Base-by-base conservation (phyloP, 1,284 basidiomycete genomes). In the Ustilago loliicola region DNA sequence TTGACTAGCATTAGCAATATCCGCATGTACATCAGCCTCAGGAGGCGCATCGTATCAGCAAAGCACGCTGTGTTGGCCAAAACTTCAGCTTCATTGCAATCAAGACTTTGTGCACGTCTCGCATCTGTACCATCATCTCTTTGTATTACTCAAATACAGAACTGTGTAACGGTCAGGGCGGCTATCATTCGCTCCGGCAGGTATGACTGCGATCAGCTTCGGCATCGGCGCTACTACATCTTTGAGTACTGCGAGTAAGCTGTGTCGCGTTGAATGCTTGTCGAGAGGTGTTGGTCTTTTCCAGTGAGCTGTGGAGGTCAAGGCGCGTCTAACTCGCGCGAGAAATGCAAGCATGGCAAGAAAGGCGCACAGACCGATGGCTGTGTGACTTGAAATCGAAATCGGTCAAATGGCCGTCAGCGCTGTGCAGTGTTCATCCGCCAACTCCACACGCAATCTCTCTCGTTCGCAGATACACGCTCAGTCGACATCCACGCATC, bases 331-430 rank as follows among this genome's bases (percentile, higher is more conserved):
- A 29, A 68, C 60, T 62, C 66, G 66, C 27, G 66, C 66, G 66
- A 68, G 66, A 68, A 62, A 56, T 42, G 25, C 5, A 21, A 23
- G n/a, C 21, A 21, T 45, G 53, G 59, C 42, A 19, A 30, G 51
- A 25, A 55, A n/a, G 40, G 57, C 71, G 71, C 71, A 73, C 71
- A 73, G 71, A 63, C 71, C 66, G 58, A 68, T 65, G 66, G 66
- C 71, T 38, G 71, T 73, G 71, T 52, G 61, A 27, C 2, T 21
- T 25, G 23, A 48, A 25, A 23, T 66, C 27, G 52, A 15, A 54
- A 13, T 42, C 40, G 34, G 45, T 50, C 64, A 64, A 65, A 57
- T 45, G 66, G 62, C 19, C n/a, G 27, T 61, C 59, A 52, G 59
- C 59, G 36, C 36, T 29, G 51, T 21, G 40, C 60, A 48, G 21